Evolutionary conservation across 768 basidiomycete species (phyloP).

Genomic region (Amanita rubescens): DNA sequence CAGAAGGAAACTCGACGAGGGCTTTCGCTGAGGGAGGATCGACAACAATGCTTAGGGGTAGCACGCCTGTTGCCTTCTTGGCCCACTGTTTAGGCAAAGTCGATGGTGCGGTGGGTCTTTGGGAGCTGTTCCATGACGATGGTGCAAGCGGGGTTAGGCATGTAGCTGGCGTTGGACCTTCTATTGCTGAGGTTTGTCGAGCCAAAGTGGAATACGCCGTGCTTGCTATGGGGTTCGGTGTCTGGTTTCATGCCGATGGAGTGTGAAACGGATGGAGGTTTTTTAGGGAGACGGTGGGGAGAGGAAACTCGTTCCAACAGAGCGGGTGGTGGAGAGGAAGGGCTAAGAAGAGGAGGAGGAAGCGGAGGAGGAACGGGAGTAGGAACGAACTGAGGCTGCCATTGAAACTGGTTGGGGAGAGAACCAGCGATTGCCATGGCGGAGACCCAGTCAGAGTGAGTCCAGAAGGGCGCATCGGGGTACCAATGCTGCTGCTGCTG

Average conservation of each 20-base stretch:
- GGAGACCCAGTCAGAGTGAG: constrained; percentile 27
- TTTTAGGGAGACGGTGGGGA: not conserved
- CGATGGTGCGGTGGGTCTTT: constrained; percentile 34
- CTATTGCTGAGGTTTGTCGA: not conserved
- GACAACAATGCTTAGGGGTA: constrained; percentile 34
- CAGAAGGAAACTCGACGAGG: constrained; percentile 42
- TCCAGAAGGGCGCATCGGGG: not conserved
- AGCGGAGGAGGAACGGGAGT: constrained; percentile 6
- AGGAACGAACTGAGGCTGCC: constrained; percentile 2
- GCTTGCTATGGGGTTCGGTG: constrained; percentile 36
- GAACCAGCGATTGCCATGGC: constrained; percentile 31
- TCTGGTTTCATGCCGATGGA: constrained; percentile 41
- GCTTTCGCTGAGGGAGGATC: constrained; percentile 36
- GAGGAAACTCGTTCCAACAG: constrained; percentile 5
- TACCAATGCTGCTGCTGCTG: constrained; percentile 7
- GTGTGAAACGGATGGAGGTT: constrained; percentile 11
- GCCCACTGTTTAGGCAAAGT: constrained; percentile 38
- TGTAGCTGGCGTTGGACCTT: constrained; percentile 17
- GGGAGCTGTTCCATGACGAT: constrained; percentile 53
- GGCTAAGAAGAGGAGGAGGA: too few relatives aligned
- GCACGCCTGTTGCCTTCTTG: constrained; percentile 26
- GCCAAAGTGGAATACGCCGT: constrained; percentile 34
- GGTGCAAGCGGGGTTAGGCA: constrained; percentile 42
- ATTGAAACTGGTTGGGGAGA: constrained; percentile 7
- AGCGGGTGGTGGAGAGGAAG: constrained; percentile 6